phyloP scores from a whole-genome alignment of 1,284 basidiomycete species.

The Fomes fomentarius region DNA sequence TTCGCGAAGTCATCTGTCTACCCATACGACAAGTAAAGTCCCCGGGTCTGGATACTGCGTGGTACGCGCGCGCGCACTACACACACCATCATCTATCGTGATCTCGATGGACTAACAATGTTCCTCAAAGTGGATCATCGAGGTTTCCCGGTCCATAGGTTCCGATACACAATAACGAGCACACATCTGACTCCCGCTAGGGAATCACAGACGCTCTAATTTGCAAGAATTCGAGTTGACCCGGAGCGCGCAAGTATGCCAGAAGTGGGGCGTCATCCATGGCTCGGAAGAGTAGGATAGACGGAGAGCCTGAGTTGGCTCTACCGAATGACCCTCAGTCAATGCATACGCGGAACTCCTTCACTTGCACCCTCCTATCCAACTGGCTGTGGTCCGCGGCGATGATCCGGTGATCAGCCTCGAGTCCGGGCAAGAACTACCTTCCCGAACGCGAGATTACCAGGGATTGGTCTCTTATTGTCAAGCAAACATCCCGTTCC shows the following conservation, averaged over 20 bases:
- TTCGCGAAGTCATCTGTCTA: background rate
- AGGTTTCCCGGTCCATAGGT: background rate
- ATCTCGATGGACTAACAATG: background rate
- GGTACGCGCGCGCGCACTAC: background rate
- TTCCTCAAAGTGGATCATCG: background rate
- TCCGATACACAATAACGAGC: constrained; percentile 1
- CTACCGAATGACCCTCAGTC: background rate
- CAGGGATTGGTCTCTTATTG: constrained; percentile 16
- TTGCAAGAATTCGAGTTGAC: background rate
- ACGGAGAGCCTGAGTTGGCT: background rate
- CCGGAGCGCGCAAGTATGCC: background rate
- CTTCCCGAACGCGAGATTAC: background rate
- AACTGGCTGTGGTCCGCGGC: background rate
- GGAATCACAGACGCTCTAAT: too few species aligned
- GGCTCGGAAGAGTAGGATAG: background rate
- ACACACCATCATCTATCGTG: background rate
- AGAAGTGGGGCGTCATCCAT: too few species aligned
- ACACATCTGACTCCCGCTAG: constrained; percentile 2
- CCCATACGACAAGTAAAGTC: background rate
- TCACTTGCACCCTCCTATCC: background rate
- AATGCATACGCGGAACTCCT: background rate
- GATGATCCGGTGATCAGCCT: constrained; percentile 9
- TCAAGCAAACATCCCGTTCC: constrained; percentile 6
- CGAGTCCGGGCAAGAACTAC: constrained; percentile 1
- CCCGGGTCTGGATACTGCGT: background rate